Conservation (phyloP, 108 stramenopile genomes). For the Conticribra weissflogii region DNA sequence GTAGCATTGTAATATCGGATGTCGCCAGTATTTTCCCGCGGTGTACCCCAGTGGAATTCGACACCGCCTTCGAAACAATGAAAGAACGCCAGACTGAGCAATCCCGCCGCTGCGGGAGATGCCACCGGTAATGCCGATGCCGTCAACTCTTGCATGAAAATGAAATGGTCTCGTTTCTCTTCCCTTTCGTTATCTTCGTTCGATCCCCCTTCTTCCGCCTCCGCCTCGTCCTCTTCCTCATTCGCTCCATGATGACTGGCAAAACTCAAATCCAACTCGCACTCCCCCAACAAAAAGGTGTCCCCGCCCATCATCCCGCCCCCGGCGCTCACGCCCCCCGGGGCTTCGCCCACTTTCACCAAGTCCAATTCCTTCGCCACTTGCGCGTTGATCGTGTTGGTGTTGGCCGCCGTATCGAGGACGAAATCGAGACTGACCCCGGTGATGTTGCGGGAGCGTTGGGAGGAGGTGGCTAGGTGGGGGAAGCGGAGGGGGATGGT, state of each 20-base stretch:
- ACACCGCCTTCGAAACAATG: constrained; percentile 80
- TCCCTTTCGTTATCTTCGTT: constrained; percentile 8
- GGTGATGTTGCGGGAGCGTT: constrained; percentile 59
- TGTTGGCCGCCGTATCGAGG: constrained; percentile 77
- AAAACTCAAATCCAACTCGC: constrained; percentile 51
- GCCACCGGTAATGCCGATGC: constrained; percentile 74
- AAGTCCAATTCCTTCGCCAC: constrained; percentile 65
- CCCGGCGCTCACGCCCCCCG: constrained; percentile 59
- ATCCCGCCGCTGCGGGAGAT: constrained; percentile 69
- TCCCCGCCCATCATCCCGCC: constrained; percentile 66
- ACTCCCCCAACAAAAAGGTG: constrained; percentile 73
- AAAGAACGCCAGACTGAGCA: constrained; percentile 69
- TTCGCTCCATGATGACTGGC: too few relatives aligned
- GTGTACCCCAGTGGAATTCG: constrained; percentile 73
- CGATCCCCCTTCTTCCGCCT: neutral
- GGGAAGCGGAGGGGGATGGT: constrained; percentile 72
- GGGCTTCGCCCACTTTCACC: constrained; percentile 56
- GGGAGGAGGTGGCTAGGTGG: constrained; percentile 63
- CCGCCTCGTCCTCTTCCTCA: neutral
- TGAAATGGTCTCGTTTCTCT: constrained; percentile 35
- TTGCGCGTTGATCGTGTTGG: constrained; percentile 71
- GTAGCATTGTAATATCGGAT: too few relatives aligned
- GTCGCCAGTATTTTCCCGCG: too few relatives aligned
- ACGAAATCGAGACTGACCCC: constrained; percentile 77
- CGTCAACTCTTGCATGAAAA: constrained; percentile 73